phyloP scores from a whole-genome alignment of 2,329 filamentous ascomycete species.

The Sporothrix brasiliensis region DNA sequence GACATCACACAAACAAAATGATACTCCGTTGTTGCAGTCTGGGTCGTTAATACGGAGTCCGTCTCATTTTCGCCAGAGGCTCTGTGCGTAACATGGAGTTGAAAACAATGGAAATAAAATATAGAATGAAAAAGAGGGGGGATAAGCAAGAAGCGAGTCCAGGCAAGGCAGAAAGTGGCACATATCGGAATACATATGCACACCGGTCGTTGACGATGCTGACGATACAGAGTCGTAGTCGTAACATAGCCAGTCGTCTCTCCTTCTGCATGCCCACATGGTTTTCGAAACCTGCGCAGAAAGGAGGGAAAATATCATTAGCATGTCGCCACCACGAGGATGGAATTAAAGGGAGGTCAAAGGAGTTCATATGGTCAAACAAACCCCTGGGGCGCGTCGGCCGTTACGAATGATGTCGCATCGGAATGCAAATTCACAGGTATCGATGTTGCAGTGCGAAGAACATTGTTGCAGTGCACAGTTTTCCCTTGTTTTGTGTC shows the following conservation, averaged over 20 bases:
- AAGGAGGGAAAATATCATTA: slow-evolving; percentile 8
- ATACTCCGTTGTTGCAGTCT: slow-evolving; percentile 12
- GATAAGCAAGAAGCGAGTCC: neutral
- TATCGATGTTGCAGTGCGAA: neutral
- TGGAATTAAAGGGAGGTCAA: neutral
- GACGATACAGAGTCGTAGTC: neutral
- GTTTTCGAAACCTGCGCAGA: neutral
- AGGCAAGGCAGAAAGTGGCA: neutral
- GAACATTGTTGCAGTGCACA: neutral
- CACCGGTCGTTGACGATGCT: slow-evolving; percentile 2
- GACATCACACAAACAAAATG: slow-evolving; percentile 1
- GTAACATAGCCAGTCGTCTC: neutral
- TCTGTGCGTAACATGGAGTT: slow-evolving; percentile 19
- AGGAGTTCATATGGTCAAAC: neutral
- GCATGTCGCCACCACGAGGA: slow-evolving; percentile 14
- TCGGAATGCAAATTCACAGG: neutral
- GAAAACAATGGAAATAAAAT: neutral
- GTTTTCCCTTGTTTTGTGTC: neutral
- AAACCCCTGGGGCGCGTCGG: neutral
- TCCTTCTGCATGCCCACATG: neutral
- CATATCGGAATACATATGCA: neutral
- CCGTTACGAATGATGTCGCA: slow-evolving; percentile 5
- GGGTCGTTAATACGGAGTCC: slow-evolving; percentile 3
- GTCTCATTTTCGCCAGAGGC: slow-evolving; percentile 13
- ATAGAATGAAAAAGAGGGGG: neutral